Conservation (phyloP, 2,329 filamentous ascomycete species). For the Pestalotiopsis sp. region DNA sequence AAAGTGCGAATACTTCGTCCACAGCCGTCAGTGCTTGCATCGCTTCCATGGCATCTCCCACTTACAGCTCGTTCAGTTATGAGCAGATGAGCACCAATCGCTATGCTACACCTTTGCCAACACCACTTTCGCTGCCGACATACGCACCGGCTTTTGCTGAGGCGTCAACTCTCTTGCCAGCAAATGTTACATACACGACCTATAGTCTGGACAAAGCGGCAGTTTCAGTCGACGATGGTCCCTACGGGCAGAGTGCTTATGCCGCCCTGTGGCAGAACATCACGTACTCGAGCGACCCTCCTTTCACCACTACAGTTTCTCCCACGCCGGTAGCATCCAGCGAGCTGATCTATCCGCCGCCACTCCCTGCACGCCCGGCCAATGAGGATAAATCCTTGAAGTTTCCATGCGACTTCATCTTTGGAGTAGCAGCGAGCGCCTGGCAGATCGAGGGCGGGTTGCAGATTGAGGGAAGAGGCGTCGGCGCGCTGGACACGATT, state of each 20-base stretch:
- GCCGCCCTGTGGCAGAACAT: slow-evolving; percentile 8
- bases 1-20: too few species aligned
- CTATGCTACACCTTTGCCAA: slow-evolving; percentile 10
- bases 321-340: slow-evolving; percentile 57
- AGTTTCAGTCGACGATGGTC: slow-evolving; percentile 5
- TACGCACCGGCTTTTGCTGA: neutral
- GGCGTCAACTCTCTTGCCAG: slow-evolving; percentile 4
- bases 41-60: slow-evolving; percentile 2
- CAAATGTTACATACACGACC: slow-evolving; percentile 7
- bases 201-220: slow-evolving; percentile 7
- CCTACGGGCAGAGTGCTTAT: slow-evolving; percentile 12
- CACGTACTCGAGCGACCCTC: slow-evolving; percentile 13
- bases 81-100: slow-evolving; percentile 11
- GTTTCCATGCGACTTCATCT: slow-evolving; percentile 50
- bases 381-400: slow-evolving; percentile 49
- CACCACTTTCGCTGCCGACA: slow-evolving; percentile 7
- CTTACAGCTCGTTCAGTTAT: slow-evolving; percentile 11
- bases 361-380: slow-evolving; percentile 42
- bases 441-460: slow-evolving; percentile 49
- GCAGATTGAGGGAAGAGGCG: slow-evolving; percentile 44
- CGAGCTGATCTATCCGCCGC: slow-evolving; percentile 58
- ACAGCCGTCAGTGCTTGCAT: neutral
- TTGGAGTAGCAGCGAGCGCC: slow-evolving; percentile 52
- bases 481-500: slow-evolving; percentile 46
- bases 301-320: slow-evolving; percentile 48